Percentiles rank a stretch among this genome's conserved stretches.
Evolutionary conservation across 441 rosid genomes (phyloP).

Genomic region (Viola pubescens): DNA sequence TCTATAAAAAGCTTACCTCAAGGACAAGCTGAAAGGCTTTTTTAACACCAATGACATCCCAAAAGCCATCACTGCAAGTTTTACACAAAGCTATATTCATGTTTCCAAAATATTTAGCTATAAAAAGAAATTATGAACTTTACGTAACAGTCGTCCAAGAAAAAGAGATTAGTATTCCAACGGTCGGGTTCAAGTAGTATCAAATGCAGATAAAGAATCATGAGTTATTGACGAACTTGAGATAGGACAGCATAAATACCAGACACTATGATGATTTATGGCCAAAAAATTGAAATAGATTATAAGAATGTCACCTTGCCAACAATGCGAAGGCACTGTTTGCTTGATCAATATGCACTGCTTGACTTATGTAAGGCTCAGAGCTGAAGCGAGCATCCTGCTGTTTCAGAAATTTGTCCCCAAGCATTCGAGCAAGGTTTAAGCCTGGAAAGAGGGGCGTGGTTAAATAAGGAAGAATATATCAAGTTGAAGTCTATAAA

Average conservation of each 20-base stretch:
- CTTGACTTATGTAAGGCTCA: conserved; percentile 76
- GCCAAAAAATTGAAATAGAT: background rate
- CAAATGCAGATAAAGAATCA: background rate
- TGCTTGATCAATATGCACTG: conserved; percentile 47
- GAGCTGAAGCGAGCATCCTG: conserved; percentile 82
- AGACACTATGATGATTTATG: background rate
- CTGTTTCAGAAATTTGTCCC: conserved; percentile 90
- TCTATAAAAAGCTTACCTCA: conserved; percentile 41
- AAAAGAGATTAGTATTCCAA: background rate
- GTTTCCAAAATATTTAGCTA: conserved; percentile 2
- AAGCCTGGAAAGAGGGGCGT: conserved; percentile 39
- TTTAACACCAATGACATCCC: conserved; percentile 79
- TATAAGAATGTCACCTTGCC: conserved; percentile 55
- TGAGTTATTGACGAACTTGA: background rate
- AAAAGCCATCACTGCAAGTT: conserved; percentile 77
- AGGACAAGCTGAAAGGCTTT: conserved; percentile 65
- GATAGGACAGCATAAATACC: background rate
- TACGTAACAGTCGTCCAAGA: background rate
- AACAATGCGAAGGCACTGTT: conserved; percentile 57
- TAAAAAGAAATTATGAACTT: background rate
- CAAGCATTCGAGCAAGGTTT: conserved; percentile 94
- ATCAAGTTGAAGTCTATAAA: conserved; percentile 3
- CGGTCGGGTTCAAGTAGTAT: background rate
- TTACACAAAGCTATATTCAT: conserved; percentile 10
- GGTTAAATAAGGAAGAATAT: background rate